These are phyloP conservation scores for Nicotiana sylvestris DNA, from an alignment of 257 asterid species.

Conservation along the genomic window DNA sequence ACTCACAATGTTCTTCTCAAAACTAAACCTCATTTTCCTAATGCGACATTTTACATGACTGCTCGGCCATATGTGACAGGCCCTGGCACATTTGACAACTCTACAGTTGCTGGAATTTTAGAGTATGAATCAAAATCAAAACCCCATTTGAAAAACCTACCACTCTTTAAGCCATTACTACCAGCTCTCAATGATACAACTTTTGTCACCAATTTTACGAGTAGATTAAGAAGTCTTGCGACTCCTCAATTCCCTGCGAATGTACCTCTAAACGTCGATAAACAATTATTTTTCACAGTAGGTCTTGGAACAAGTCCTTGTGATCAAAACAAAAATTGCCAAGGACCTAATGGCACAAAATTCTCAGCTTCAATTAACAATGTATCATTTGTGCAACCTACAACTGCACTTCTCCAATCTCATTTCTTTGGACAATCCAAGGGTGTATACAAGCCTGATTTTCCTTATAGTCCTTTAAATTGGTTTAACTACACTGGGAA, in stretches of 20 bases:
- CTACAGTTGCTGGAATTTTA: constrained; percentile 49
- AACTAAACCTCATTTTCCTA: constrained; percentile 34
- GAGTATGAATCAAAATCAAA: constrained; percentile 34
- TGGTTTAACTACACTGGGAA: constrained; percentile 56
- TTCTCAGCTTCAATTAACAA: constrained; percentile 53
- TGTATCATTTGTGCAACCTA: constrained; percentile 40
- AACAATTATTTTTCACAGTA: constrained; percentile 42
- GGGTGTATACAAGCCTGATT: constrained; percentile 39
- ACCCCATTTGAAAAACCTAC: constrained; percentile 25
- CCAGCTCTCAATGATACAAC: constrained; percentile 50
- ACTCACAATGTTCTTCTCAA: constrained; percentile 47
- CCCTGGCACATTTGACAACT: constrained; percentile 48
- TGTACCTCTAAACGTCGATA: constrained; percentile 40
- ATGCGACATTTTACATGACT: constrained; percentile 43
- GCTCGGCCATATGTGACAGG: constrained; percentile 59
- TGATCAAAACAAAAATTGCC: constrained; percentile 40
- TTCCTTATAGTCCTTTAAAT: constrained; percentile 37
- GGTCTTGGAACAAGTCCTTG: constrained; percentile 57
- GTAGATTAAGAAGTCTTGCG: constrained; percentile 38
- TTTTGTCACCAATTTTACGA: constrained; percentile 37
- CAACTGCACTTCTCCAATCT: constrained; percentile 48
- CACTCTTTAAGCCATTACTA: constrained; percentile 30
- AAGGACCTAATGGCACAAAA: constrained; percentile 55
- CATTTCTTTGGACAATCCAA: constrained; percentile 40
- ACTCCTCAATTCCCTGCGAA: constrained; percentile 47